These are phyloP conservation scores for Coemansia sp. DNA, from an alignment of 192 early-diverging fungal species.

Conservation along the genomic window DNA sequence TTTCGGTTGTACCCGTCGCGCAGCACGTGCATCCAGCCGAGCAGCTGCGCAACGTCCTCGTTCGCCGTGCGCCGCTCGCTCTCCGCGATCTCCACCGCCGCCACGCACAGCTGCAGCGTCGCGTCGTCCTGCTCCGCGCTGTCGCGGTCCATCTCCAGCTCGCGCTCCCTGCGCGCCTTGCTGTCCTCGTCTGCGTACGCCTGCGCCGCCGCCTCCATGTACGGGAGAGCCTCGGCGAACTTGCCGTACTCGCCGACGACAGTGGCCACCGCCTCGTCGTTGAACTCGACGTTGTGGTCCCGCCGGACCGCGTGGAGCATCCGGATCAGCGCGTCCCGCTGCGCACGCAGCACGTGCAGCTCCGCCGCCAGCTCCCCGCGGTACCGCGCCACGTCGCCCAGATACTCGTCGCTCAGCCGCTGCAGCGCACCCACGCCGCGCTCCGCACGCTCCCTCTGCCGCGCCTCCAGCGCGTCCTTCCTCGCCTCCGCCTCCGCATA, in stretches of 20 bases:
- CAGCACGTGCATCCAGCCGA: slow-evolving; percentile 28
- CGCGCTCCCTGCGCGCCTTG: slow-evolving; percentile 20
- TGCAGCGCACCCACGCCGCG: slow-evolving; percentile 10
- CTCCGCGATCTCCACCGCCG: slow-evolving; percentile 26
- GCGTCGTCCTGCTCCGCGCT: slow-evolving; percentile 28
- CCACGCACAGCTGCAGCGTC: slow-evolving; percentile 16
- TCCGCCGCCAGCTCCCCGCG: slow-evolving; percentile 19
- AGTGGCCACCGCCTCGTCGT: slow-evolving; percentile 65
- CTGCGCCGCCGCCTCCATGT: slow-evolving; percentile 26
- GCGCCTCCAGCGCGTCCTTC: slow-evolving; percentile 28
- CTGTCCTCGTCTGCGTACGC: slow-evolving; percentile 40
- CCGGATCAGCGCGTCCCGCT: slow-evolving; percentile 27
- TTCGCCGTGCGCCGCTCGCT: slow-evolving; percentile 18
- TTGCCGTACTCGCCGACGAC: slow-evolving; percentile 63
- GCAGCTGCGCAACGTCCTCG: slow-evolving; percentile 20
- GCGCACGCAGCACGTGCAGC: slow-evolving; percentile 22
- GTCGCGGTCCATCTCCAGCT: slow-evolving; percentile 26
- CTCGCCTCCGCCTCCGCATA: slow-evolving; percentile 29
- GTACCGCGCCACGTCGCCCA: slow-evolving; percentile 15
- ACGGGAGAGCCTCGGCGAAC: slow-evolving; percentile 52
- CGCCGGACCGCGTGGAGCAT: slow-evolving; percentile 53
- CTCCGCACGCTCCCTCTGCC: slow-evolving; percentile 3
- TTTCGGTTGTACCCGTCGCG: slow-evolving; percentile 54
- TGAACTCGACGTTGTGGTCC: slow-evolving; percentile 71
- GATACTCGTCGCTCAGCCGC: slow-evolving; percentile 31